A percentile compares a stretch with the other conserved stretches of the same genome.
These are phyloP conservation scores for Hericium alpestre DNA, from an alignment of 768 basidiomycete genomes.

Conservation along the genomic window DNA sequence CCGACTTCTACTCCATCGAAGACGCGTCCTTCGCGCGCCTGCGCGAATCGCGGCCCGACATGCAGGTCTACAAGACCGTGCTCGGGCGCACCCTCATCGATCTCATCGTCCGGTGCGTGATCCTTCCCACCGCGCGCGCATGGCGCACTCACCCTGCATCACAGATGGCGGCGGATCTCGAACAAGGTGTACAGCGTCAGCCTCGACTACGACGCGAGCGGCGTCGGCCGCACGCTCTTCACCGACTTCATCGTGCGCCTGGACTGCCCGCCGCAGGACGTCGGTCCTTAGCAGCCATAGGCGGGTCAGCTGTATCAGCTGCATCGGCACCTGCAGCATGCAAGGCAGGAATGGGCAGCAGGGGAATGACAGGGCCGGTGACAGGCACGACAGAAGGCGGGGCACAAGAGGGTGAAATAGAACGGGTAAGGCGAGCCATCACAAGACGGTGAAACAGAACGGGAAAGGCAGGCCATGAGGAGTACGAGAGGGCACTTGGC, in stretches of 20 bases:
- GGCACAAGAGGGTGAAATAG: too few relatives aligned
- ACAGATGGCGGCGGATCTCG: conserved; percentile 40
- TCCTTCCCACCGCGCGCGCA: not conserved
- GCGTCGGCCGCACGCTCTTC: conserved; percentile 45
- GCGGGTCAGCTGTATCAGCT: too few relatives aligned
- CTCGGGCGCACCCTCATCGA: conserved; percentile 48
- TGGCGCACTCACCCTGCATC: not conserved
- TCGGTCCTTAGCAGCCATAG: too few relatives aligned
- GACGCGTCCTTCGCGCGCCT: conserved; percentile 47
- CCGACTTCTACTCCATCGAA: conserved; percentile 47
- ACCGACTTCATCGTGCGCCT: conserved; percentile 42
- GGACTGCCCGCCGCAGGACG: conserved; percentile 40
- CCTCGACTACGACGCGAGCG: conserved; percentile 56
- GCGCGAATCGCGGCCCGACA: conserved; percentile 30
- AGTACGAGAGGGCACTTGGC: too few relatives aligned
- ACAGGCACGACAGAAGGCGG: too few relatives aligned
- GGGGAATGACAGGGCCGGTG: too few relatives aligned
- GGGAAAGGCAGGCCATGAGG: too few relatives aligned
- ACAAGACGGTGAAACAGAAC: too few relatives aligned
- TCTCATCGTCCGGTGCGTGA: conserved; percentile 41
- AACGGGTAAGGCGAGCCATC: too few relatives aligned
- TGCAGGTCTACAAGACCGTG: conserved; percentile 42
- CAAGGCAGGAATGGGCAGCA: too few relatives aligned
- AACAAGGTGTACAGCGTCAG: conserved; percentile 42
- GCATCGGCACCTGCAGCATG: too few relatives aligned